These are phyloP conservation scores for Phytophthora melonis DNA, from an alignment of 352 stramenopile genomes.

Conservation along the genomic window DNA sequence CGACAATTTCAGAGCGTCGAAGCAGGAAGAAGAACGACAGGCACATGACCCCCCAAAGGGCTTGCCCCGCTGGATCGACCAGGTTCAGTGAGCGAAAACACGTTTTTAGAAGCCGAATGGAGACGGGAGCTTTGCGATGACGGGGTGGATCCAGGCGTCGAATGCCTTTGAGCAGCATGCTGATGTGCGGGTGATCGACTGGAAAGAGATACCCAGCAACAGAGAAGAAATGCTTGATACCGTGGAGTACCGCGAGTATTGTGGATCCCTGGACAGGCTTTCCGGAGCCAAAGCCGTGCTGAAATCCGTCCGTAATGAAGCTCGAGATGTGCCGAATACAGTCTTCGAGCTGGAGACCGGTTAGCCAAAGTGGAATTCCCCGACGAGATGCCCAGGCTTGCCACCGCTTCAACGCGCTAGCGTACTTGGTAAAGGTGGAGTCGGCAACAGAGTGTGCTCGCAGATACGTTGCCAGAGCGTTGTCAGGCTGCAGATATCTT, in stretches of 20 bases:
- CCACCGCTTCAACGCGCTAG: background rate
- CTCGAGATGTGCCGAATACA: background rate
- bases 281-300: background rate
- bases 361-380: background rate
- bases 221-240: constrained; percentile 12
- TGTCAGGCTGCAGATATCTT: background rate
- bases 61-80: background rate
- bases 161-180: constrained; percentile 3
- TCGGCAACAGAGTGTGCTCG: constrained; percentile 18
- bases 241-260: background rate
- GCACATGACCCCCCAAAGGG: constrained; percentile 8
- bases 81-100: constrained; percentile 9
- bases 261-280: background rate
- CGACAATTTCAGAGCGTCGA: constrained; percentile 15
- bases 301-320: background rate
- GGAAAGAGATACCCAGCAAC: background rate
- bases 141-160: background rate
- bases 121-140: constrained; percentile 8
- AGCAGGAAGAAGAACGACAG: constrained; percentile 26
- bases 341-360: background rate
- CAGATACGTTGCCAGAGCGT: constrained; percentile 7
- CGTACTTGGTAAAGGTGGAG: constrained; percentile 8
- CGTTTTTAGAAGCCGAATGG: constrained; percentile 7
- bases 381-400: background rate
- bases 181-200: background rate